A percentile compares a stretch with the other conserved stretches of the same genome.
These are phyloP conservation scores for Huntiella savannae DNA, from an alignment of 2,329 filamentous ascomycete genomes.

Conservation along the genomic window DNA sequence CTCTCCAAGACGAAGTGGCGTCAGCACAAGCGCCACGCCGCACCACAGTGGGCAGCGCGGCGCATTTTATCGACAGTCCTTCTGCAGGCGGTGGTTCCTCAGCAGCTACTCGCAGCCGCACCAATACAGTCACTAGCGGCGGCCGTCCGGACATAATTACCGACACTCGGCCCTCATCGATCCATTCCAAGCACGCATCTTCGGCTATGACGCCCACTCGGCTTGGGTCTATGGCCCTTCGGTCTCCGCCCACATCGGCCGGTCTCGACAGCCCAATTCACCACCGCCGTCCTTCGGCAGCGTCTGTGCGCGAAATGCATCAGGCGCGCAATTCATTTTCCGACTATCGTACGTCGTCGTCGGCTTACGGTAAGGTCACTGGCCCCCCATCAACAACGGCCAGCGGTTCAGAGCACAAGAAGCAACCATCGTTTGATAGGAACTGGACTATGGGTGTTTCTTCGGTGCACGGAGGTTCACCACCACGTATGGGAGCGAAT, in stretches of 20 bases:
- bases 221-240: conserved; percentile 17
- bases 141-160: conserved; percentile 17
- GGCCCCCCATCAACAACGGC: conserved; percentile 17
- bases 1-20: conserved; percentile 71
- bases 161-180: conserved; percentile 27
- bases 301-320: conserved; percentile 63
- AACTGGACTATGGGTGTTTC: conserved; percentile 48
- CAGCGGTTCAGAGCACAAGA: conserved; percentile 28
- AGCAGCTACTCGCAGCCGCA: conserved; percentile 34
- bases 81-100: conserved; percentile 19
- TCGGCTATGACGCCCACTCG: conserved; percentile 29
- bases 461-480: conserved; percentile 10
- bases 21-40: conserved; percentile 25
- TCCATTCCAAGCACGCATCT: conserved; percentile 30
- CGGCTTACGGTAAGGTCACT: conserved; percentile 52
- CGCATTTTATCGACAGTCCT: conserved; percentile 27
- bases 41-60: conserved; percentile 25
- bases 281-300: conserved; percentile 50
- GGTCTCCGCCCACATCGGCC: conserved; percentile 9
- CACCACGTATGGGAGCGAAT: not conserved
- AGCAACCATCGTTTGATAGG: conserved; percentile 49
- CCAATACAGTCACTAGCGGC: conserved; percentile 35
- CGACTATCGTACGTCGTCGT: conserved; percentile 43
- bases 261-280: conserved; percentile 26
- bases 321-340: conserved; percentile 39